Conservation (phyloP, 108 stramenopile genomes). For the Mediolabrus comicus region DNA sequence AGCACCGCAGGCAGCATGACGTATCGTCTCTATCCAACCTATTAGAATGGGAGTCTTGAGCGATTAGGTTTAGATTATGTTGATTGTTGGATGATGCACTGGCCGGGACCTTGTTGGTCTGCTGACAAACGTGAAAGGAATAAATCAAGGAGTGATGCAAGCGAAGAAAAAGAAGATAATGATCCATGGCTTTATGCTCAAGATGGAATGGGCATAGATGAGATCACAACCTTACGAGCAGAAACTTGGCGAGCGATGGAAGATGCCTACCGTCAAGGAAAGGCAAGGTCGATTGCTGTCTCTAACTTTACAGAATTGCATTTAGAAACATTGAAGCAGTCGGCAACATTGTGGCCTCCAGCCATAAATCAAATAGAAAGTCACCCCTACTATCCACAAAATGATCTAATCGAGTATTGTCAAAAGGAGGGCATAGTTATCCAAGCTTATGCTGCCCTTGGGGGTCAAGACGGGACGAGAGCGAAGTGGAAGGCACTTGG, state of each 20-base stretch:
- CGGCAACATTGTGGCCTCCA: conserved; percentile 72
- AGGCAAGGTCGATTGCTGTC: conserved; percentile 73
- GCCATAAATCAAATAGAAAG: conserved; percentile 87
- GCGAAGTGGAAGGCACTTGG: conserved; percentile 53
- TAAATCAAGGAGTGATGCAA: conserved; percentile 1
- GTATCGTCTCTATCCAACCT: conserved; percentile 80
- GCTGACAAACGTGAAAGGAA: conserved; percentile 35
- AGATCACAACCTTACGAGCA: conserved; percentile 50
- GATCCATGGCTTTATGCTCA: conserved; percentile 55
- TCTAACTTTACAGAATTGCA: conserved; percentile 72
- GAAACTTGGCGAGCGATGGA: conserved; percentile 92
- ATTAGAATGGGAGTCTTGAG: conserved; percentile 60
- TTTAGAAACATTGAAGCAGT: conserved; percentile 53
- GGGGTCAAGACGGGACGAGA: conserved; percentile 68
- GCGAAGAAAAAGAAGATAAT: conserved; percentile 7
- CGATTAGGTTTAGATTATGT: conserved; percentile 61
- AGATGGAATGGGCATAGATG: conserved; percentile 30
- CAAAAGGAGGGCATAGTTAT: conserved; percentile 62
- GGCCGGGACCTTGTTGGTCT: conserved; percentile 67
- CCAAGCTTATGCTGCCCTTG: conserved; percentile 76
- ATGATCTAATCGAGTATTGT: conserved; percentile 73
- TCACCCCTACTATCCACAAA: conserved; percentile 78
- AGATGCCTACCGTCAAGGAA: conserved; percentile 56
- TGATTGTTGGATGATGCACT: conserved; percentile 70
- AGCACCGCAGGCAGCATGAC: too few species aligned